Percentiles rank a stretch among this genome's conserved stretches.
Evolutionary conservation across 2,329 filamentous ascomycete genomes (phyloP).

Genomic region (Simplicillium aogashimaense): DNA sequence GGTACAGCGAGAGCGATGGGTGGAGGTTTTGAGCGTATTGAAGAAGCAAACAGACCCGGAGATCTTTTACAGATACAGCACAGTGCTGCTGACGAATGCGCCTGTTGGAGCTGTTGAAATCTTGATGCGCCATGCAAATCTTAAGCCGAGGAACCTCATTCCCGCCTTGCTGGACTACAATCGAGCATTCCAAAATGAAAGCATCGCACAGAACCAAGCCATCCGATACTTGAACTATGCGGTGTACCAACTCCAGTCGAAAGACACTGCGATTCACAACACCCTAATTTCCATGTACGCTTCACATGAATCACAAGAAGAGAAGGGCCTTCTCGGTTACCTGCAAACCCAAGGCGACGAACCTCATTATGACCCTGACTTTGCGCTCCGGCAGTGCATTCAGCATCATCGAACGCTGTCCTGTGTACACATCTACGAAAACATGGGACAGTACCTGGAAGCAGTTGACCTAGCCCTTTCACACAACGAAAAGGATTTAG

Average conservation of each 20-base stretch:
- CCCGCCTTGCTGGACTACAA: conserved; percentile 93
- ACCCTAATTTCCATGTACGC: conserved; percentile 95
- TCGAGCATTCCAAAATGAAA: conserved; percentile 54
- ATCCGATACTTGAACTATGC: conserved; percentile 88
- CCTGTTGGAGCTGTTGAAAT: conserved; percentile 87
- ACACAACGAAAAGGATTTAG: conserved; percentile 82
- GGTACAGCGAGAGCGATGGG: conserved; percentile 92
- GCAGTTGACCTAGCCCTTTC: conserved; percentile 88
- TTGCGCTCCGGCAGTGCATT: conserved; percentile 90
- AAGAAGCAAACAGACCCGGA: conserved; percentile 89
- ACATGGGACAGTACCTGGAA: conserved; percentile 89
- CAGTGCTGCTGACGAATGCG: conserved; percentile 86
- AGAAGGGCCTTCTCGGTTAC: conserved; percentile 78
- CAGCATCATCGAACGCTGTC: conserved; percentile 87
- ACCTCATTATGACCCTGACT: conserved; percentile 86
- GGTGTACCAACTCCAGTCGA: conserved; percentile 74
- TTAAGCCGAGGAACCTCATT: conserved; percentile 81
- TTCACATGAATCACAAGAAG: conserved; percentile 71
- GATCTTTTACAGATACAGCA: conserved; percentile 94
- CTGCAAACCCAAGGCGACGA: conserved; percentile 84
- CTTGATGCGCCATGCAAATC: conserved; percentile 78
- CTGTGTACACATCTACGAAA: conserved; percentile 94
- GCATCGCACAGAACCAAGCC: conserved; percentile 75
- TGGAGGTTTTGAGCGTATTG: conserved; percentile 74
- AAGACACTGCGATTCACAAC: conserved; percentile 86